A percentile compares a stretch with the other conserved stretches of the same genome.
Conservation (phyloP, 306 rosid species). For the Pyrus betulifolia region DNA sequence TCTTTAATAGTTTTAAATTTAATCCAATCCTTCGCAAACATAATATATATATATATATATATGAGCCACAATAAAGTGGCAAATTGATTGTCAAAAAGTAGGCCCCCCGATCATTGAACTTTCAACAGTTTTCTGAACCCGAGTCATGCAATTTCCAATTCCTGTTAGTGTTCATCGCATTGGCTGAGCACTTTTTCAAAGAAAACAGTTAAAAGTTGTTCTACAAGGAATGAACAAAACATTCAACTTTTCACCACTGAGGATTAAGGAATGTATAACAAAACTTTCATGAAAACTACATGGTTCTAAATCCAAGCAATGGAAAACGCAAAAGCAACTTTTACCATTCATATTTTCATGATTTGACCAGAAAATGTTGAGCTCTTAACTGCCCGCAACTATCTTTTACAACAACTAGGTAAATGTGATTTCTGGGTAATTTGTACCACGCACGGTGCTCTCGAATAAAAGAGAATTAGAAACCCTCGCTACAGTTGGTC, state of each 20-base stretch:
- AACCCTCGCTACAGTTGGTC: not conserved
- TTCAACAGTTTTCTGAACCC: no score
- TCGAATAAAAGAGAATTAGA: not conserved
- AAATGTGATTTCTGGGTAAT: not conserved
- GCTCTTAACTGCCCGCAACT: not conserved
- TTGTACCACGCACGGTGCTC: not conserved
- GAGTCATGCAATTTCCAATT: no score
- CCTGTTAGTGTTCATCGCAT: no score
- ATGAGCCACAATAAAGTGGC: no score
- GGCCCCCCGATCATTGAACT: no score
- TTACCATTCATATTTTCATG: not conserved
- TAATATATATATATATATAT: no score
- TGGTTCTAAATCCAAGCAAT: not conserved
- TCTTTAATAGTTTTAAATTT: no score
- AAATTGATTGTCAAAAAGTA: no score
- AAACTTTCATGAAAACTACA: not conserved
- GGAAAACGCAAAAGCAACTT: not conserved
- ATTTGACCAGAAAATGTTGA: not conserved
- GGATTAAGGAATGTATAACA: not conserved
- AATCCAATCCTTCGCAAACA: no score
- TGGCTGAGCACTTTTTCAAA: no score
- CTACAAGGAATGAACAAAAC: not conserved
- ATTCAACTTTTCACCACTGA: not conserved
- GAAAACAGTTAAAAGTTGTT: not conserved
- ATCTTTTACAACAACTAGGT: not conserved